Conservation (phyloP, 2,329 filamentous ascomycete species). For the Cladosporium sp. region DNA sequence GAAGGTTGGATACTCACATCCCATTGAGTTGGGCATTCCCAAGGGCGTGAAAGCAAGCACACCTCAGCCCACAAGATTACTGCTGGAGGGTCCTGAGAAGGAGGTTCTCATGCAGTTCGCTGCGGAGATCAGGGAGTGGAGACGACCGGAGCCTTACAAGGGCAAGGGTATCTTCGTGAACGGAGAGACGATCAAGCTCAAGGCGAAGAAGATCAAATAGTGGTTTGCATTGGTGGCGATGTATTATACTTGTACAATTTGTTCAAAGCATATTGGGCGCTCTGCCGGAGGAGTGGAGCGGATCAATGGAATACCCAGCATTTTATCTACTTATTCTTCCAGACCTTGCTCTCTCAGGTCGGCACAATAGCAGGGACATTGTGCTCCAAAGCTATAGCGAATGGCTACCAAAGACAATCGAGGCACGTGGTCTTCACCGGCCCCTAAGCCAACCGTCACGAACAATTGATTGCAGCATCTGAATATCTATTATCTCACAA, state of each 20-base stretch:
- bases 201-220: constrained; percentile 75
- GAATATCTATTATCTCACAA: too few species aligned
- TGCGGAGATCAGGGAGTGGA: constrained; percentile 83
- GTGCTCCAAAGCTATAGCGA: background rate
- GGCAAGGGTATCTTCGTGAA: constrained; percentile 99
- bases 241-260: constrained; percentile 19
- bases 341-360: background rate
- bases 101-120: constrained; percentile 89
- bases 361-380: background rate
- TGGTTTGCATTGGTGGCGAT: constrained; percentile 6
- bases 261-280: constrained; percentile 19
- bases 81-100: constrained; percentile 85
- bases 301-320: constrained; percentile 19
- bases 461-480: too few species aligned
- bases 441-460: background rate
- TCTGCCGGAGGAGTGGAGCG: background rate
- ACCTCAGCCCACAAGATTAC: constrained; percentile 85
- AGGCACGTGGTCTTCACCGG: background rate
- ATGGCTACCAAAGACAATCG: background rate
- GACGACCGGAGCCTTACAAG: constrained; percentile 95
- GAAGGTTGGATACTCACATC: constrained; percentile 96
- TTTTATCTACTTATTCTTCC: background rate
- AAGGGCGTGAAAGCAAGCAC: constrained; percentile 80
- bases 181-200: constrained; percentile 95
- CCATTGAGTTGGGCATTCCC: constrained; percentile 85